phyloP scores from a whole-genome alignment of 208 protist genomes.

The Leishmania braziliensis region DNA sequence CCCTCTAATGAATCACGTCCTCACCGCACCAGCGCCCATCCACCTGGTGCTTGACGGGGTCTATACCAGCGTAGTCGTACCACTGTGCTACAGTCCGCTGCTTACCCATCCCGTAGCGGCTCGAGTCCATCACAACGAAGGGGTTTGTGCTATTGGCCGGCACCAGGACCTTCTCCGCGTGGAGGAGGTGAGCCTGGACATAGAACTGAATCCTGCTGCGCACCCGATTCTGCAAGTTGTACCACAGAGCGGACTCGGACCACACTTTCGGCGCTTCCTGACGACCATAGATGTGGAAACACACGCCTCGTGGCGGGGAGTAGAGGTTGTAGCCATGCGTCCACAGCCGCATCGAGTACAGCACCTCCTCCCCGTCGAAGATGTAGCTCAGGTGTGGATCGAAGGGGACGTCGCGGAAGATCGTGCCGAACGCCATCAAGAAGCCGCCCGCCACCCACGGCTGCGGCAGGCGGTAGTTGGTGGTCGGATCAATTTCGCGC shows the following conservation, averaged over 20 bases:
- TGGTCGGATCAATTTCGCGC: background rate
- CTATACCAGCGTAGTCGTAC: constrained; percentile 72
- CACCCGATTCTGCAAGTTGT: constrained; percentile 26
- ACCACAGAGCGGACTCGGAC: constrained; percentile 34
- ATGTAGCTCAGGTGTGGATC: constrained; percentile 92
- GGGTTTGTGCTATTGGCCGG: constrained; percentile 30
- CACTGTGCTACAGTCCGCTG: constrained; percentile 62
- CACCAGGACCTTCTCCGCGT: constrained; percentile 12
- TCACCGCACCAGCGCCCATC: constrained; percentile 62
- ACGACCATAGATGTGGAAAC: constrained; percentile 86
- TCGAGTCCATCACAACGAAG: constrained; percentile 59
- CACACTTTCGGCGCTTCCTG: constrained; percentile 62
- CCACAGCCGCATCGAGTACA: constrained; percentile 85
- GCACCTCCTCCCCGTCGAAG: constrained; percentile 95
- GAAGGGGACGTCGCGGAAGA: constrained; percentile 89
- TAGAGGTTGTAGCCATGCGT: constrained; percentile 93
- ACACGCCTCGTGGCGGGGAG: constrained; percentile 62
- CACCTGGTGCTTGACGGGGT: constrained; percentile 50
- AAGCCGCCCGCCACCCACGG: constrained; percentile 85
- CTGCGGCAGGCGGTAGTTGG: constrained; percentile 58
- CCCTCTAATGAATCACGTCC: background rate
- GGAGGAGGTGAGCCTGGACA: constrained; percentile 31
- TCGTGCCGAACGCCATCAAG: constrained; percentile 44
- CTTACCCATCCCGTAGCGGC: constrained; percentile 76
- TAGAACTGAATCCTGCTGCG: constrained; percentile 63